Evolutionary conservation across 2,329 filamentous ascomycete species (phyloP).

Genomic region (Scedosporium minutisporum): DNA sequence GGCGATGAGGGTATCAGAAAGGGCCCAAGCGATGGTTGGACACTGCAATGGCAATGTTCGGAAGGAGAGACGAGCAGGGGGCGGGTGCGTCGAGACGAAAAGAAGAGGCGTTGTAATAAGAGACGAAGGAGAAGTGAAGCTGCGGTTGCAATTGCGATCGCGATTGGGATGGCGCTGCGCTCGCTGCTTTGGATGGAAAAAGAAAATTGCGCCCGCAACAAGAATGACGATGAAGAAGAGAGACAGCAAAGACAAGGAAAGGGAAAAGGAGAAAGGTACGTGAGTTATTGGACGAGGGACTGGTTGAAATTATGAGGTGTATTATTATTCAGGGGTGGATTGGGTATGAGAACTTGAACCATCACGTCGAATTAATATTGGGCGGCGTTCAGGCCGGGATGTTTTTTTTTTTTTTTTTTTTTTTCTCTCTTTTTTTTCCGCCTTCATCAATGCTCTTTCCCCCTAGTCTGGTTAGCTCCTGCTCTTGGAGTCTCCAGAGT

Average conservation of each 20-base stretch:
- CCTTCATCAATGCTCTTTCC: too few relatives aligned
- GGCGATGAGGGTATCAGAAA: neutral
- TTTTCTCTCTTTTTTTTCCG: neutral
- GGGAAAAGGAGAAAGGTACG: neutral
- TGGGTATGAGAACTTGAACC: slow-evolving; percentile 2
- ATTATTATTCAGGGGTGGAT: slow-evolving; percentile 8
- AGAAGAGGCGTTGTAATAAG: neutral
- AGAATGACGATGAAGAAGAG: slow-evolving; percentile 2
- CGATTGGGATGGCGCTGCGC: neutral
- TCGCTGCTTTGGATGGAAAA: neutral
- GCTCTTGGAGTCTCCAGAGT: neutral
- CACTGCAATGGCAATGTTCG: neutral
- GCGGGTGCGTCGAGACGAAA: slow-evolving; percentile 1
- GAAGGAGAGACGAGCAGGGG: neutral
- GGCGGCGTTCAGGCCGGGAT: neutral
- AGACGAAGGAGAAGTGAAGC: slow-evolving; percentile 5
- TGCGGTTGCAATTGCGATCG: neutral
- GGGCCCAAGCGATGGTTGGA: neutral
- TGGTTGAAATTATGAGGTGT: slow-evolving; percentile 1
- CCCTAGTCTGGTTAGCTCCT: neutral
- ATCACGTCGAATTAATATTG: slow-evolving; percentile 7
- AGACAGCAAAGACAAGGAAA: neutral
- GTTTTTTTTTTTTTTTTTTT: neutral
- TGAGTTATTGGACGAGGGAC: neutral
- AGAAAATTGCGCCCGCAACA: neutral